phyloP scores from a whole-genome alignment of 1,284 basidiomycete species.

The Ganoderma sp. region DNA sequence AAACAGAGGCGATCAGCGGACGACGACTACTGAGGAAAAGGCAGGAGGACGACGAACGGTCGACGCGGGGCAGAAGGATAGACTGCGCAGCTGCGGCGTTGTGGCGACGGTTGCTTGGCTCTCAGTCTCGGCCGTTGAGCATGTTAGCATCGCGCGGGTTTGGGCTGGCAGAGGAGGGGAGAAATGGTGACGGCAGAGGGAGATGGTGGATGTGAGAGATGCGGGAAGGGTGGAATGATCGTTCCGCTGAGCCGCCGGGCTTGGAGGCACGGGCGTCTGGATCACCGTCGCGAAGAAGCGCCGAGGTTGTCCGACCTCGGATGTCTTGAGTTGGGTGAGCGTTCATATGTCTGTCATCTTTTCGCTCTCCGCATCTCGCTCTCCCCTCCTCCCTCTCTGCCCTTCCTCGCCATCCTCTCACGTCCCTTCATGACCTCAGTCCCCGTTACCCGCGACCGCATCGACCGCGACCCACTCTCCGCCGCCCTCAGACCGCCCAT shows the following conservation, averaged over 20 bases:
- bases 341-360: slow-evolving; percentile 36
- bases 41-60: not conserved
- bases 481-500: slow-evolving; percentile 63
- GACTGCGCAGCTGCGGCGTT: not conserved
- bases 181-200: slow-evolving; percentile 8
- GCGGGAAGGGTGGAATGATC: slow-evolving; percentile 7
- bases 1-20: slow-evolving; percentile 33
- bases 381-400: slow-evolving; percentile 24
- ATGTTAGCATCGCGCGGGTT: not conserved
- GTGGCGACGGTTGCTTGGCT: not conserved
- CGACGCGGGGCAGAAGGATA: not conserved
- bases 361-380: slow-evolving; percentile 38
- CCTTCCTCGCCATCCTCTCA: slow-evolving; percentile 19
- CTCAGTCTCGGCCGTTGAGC: not conserved
- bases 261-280: slow-evolving; percentile 19
- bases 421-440: slow-evolving; percentile 49
- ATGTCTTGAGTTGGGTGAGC: slow-evolving; percentile 24
- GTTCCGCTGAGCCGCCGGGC: slow-evolving; percentile 14
- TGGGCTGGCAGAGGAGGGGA: not conserved
- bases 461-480: slow-evolving; percentile 68
- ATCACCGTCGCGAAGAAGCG: slow-evolving; percentile 16
- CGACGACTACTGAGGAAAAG: slow-evolving; percentile 10
- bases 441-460: slow-evolving; percentile 50
- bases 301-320: slow-evolving; percentile 10
- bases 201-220: slow-evolving; percentile 17